Percentiles rank a stretch among this genome's conserved stretches.
Evolutionary conservation across 331 rosid species (phyloP).

Genomic region (Spiraea crenata): DNA sequence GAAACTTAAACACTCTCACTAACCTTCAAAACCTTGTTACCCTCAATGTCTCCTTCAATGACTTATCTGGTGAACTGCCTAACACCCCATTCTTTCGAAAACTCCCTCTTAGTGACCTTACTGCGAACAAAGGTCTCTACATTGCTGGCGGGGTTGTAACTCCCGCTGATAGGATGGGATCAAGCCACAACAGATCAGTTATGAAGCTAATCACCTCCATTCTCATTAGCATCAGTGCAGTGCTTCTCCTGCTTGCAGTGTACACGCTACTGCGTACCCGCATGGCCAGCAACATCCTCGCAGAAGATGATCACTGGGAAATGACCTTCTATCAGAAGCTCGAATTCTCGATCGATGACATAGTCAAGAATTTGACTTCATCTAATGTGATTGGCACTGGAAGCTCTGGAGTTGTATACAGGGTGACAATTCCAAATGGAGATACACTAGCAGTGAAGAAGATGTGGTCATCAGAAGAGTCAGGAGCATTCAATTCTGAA

Average conservation of each 20-base stretch:
- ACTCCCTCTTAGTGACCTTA: conserved; percentile 60
- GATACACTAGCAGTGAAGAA: conserved; percentile 67
- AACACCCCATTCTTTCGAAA: conserved; percentile 63
- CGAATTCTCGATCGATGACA: conserved; percentile 56
- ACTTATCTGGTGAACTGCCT: conserved; percentile 72
- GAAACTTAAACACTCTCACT: conserved; percentile 48
- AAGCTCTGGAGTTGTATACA: conserved; percentile 80
- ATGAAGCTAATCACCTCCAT: conserved; percentile 46
- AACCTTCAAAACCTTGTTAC: conserved; percentile 65
- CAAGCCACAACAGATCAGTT: conserved; percentile 31
- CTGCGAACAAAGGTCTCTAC: conserved; percentile 68
- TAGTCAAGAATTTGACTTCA: conserved; percentile 54
- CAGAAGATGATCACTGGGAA: conserved; percentile 62
- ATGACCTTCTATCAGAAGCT: conserved; percentile 57
- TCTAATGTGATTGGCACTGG: conserved; percentile 75
- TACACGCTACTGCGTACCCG: conserved; percentile 41
- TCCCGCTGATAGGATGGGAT: conserved; percentile 32
- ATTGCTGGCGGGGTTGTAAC: conserved; percentile 35
- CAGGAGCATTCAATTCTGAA: conserved; percentile 60
- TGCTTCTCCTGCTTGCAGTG: conserved; percentile 50
- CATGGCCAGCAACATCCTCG: conserved; percentile 31
- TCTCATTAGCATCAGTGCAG: conserved; percentile 49
- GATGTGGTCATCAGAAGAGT: conserved; percentile 71
- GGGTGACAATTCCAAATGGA: conserved; percentile 51
- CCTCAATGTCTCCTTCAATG: conserved; percentile 73